Evolutionary conservation across 768 basidiomycete species (phyloP), one percentile per base, ranked within the genome.

Genomic region (Phanerochaete sordida): DNA sequence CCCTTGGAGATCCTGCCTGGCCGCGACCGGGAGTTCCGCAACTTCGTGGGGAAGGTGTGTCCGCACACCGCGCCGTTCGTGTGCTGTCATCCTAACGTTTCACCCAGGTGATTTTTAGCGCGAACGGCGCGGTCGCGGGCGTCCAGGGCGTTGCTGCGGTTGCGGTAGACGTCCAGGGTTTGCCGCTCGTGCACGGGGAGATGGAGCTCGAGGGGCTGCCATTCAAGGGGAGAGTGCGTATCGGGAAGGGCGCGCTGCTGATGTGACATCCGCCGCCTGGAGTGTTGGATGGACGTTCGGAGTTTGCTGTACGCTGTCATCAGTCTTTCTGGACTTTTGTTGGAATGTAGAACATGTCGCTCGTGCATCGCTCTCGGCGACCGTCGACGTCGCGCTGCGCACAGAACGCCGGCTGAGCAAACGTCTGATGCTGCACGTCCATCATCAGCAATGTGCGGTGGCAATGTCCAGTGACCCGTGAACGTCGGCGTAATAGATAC

Each of bases 1-100:
- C 90, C 91, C 13, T 73, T 94, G 30, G 75, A 91, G 58, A 88
- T 93, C 11, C 75, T 94, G 0, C 90, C 91, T 0, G 90, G 91
- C 6, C 81, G 92, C 45, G 81, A 91, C 70, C 84, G 79, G 62
- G 82, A 88, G 66, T 92, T 94, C 63, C 84, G 87, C 61, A 77
- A 79, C 56, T 94, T 94, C 61, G 83, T 93, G 16, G 74, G 80
- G 63, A 93, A 94, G 85, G 91, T 90, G 37, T 24, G 69, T 61
- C 37, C 43, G 39, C 39, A 11, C 8, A 1, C 6, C 13, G 16
- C 59, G 35, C 43, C 57, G 7, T 39, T 6, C 19, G 11, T n/a
- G 61, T 39, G 66, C 50, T 56, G 21, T 33, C 27, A 43, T 13
- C 39, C 8, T 35, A n/a, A n/a, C n/a, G 33, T 35, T 43, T 43